A percentile compares a stretch with the other conserved stretches of the same genome.
These are phyloP conservation scores for Parsonsia alboflavescens DNA, from an alignment of 257 asterid species.

Conservation along the genomic window DNA sequence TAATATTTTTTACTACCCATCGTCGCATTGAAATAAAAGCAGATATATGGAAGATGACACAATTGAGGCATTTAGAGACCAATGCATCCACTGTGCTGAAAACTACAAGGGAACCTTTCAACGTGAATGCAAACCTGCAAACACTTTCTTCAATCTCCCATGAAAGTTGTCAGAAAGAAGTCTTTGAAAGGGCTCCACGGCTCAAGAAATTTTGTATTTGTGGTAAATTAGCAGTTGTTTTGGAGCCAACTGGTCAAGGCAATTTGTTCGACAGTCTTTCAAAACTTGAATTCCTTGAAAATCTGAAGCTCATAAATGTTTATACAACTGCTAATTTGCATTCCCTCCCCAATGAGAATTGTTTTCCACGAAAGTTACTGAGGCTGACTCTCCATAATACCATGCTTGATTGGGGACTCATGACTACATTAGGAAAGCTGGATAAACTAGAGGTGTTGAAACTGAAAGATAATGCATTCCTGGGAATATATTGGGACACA, in stretches of 20 bases:
- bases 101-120: neutral
- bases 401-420: constrained; percentile 30
- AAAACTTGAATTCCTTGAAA: constrained; percentile 14
- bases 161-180: constrained; percentile 20
- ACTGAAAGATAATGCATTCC: constrained; percentile 41
- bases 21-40: constrained; percentile 20
- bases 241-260: neutral
- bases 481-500: constrained; percentile 26
- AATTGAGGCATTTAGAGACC: constrained; percentile 36
- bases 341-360: constrained; percentile 15
- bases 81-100: constrained; percentile 28
- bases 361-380: constrained; percentile 31
- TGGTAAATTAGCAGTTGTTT: constrained; percentile 16
- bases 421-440: constrained; percentile 31
- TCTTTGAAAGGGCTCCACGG: constrained; percentile 15
- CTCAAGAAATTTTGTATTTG: constrained; percentile 28
- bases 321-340: neutral
- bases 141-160: constrained; percentile 30
- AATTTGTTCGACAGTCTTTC: constrained; percentile 12
- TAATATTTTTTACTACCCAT: constrained; percentile 22
- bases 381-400: constrained; percentile 28
- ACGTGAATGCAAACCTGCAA: constrained; percentile 24
- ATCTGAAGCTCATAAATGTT: constrained; percentile 37
- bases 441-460: constrained; percentile 33
- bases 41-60: constrained; percentile 32